Evolutionary conservation across 352 stramenopile species (phyloP), one percentile per base, ranked within the genome.

Genomic region (Pythium rishiriense): DNA sequence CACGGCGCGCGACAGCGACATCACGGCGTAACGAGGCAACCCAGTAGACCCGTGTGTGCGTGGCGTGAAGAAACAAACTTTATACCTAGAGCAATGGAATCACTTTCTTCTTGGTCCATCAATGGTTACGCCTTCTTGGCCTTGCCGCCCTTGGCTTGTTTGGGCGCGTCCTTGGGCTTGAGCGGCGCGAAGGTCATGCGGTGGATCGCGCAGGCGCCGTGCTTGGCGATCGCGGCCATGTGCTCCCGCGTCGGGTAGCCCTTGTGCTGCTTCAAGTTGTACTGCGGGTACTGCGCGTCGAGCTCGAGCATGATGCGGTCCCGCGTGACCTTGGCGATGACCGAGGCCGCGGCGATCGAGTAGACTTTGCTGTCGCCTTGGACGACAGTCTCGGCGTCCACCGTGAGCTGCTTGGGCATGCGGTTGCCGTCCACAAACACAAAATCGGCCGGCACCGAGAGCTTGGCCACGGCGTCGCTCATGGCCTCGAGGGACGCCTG

Each of bases 301-400:
- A 98, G 98, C 49, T 90, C 81, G 52, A 96, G 72, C 97, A 99
- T 99, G 42, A 99, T 66, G n/a, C 96, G 81, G 78, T 99, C 97
- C 49, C 98, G 82, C 22, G 94, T 98, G 17, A 99, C 97, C 72
- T 99, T 99, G 48, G 97, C 97, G 45, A 99, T 88, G 62, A 99
- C 97, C 35, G 90, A 98, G n/a, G 98, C 98, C 17, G 97, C 97
- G 1, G 94, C 97, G 63, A 99, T 99, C 55, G 78, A 86, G 75
- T 96, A 99, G 47, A 99, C 93, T 64, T 92, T 97, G 24, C 74
- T 79, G 77, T 99, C 97, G 39, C 98, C 98, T 59, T 99, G 98
- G 33, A 99, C 72, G 48, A 97, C 93, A 0, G 90, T 86, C 63
- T 98, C 80, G n/a, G 90, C 93, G n/a, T 81, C 68, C 64, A 93